Conservation (phyloP, 371 early-diverging fungal species). For the Mortierella sp. region DNA sequence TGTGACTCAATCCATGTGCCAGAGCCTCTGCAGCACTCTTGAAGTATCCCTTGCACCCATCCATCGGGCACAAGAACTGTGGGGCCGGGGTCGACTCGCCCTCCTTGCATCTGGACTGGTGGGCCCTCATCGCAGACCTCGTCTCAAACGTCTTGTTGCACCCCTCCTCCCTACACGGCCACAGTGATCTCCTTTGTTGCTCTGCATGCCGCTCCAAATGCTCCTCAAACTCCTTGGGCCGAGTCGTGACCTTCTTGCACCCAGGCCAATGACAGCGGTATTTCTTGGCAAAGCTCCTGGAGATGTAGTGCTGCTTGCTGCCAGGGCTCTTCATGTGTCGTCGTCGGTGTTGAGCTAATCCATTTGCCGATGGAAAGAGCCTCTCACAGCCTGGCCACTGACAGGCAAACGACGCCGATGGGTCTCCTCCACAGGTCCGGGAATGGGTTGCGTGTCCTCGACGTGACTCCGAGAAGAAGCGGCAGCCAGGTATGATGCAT, state of each 20-base stretch:
- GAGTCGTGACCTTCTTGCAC: constrained; percentile 2
- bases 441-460: constrained; percentile 5
- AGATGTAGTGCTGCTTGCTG: not conserved
- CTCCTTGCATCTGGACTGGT: not conserved
- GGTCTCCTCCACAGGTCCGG: not conserved
- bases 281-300: constrained; percentile 3
- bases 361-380: not conserved
- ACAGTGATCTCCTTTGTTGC: not conserved
- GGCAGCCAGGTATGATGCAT: not conserved
- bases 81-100: not conserved
- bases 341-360: constrained; percentile 9
- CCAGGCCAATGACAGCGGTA: constrained; percentile 3
- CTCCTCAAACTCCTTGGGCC: constrained; percentile 9
- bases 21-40: not conserved
- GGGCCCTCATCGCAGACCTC: not conserved
- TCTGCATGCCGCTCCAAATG: constrained; percentile 2
- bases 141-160: constrained; percentile 2
- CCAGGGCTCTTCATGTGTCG: constrained; percentile 1
- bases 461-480: constrained; percentile 3
- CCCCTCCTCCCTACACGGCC: not conserved
- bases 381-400: not conserved
- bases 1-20: not conserved
- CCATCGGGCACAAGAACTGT: not conserved
- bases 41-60: not conserved
- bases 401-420: not conserved